Conservation (phyloP, 2,329 filamentous ascomycete genomes). For the Tolypocladium ovalisporum region DNA sequence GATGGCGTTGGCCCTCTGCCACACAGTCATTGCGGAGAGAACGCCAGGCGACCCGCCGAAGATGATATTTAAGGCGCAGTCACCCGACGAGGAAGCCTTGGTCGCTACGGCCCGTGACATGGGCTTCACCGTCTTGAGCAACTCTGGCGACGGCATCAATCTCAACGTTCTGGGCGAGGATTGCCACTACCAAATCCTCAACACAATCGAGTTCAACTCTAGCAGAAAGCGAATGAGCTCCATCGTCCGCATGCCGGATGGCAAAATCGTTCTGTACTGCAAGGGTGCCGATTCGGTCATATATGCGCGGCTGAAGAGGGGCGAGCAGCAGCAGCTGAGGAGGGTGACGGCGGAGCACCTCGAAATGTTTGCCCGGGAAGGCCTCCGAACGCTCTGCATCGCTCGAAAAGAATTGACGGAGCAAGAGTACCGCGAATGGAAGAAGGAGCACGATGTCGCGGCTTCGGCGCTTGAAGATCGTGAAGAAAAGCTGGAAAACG, state of each 20-base stretch:
- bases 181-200: slow-evolving; percentile 74
- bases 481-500: slow-evolving; percentile 85
- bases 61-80: slow-evolving; percentile 95
- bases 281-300: slow-evolving; percentile 98
- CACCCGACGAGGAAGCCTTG: slow-evolving; percentile 88
- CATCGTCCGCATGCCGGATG: slow-evolving; percentile 89
- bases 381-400: slow-evolving; percentile 87
- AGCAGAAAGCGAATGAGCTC: slow-evolving; percentile 96
- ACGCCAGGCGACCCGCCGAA: slow-evolving; percentile 80
- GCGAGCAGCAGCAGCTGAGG: slow-evolving; percentile 77
- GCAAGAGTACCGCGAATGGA: slow-evolving; percentile 77
- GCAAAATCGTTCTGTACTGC: slow-evolving; percentile 82
- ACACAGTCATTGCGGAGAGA: slow-evolving; percentile 88
- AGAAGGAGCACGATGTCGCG: slow-evolving; percentile 75
- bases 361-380: slow-evolving; percentile 94
- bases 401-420: slow-evolving; percentile 73
- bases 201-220: slow-evolving; percentile 96
- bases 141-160: slow-evolving; percentile 68
- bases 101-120: slow-evolving; percentile 91
- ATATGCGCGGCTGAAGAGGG: slow-evolving; percentile 77
- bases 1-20: slow-evolving; percentile 88
- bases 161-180: slow-evolving; percentile 83
- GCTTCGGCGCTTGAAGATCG: slow-evolving; percentile 74
- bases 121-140: slow-evolving; percentile 84
- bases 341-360: slow-evolving; percentile 82